A percentile compares a stretch with the other conserved stretches of the same genome.
Evolutionary conservation across 768 basidiomycete species (phyloP).

Genomic region (Sporobolomyces phaffii): DNA sequence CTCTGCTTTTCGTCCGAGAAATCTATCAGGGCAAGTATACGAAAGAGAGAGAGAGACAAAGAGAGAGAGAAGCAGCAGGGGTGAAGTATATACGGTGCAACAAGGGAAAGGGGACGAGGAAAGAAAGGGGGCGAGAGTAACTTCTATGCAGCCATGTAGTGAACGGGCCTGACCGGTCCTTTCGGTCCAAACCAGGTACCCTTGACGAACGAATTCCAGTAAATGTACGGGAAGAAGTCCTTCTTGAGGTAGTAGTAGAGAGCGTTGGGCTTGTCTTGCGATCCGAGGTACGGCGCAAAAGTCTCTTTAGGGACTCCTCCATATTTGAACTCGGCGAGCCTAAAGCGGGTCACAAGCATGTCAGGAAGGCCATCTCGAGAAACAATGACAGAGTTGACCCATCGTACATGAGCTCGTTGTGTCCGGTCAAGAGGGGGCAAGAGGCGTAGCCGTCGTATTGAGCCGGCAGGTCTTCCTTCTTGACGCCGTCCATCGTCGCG

Average conservation of each 20-base stretch:
- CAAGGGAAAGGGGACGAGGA: too few species aligned
- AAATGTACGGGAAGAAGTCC: constrained; percentile 63
- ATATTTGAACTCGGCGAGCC: constrained; percentile 89
- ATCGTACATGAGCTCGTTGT: constrained; percentile 50
- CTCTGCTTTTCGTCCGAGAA: too few species aligned
- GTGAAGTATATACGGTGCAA: too few species aligned
- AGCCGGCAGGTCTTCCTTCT: constrained; percentile 56
- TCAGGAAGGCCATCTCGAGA: not conserved
- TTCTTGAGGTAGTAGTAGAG: constrained; percentile 84
- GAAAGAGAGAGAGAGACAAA: too few species aligned
- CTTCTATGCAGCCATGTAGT: constrained; percentile 18
- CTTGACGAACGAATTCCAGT: constrained; percentile 60
- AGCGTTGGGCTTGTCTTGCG: constrained; percentile 47
- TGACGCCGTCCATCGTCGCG: constrained; percentile 61
- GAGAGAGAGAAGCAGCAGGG: too few species aligned
- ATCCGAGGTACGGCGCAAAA: constrained; percentile 59
- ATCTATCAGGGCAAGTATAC: too few species aligned
- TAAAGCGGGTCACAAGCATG: not conserved
- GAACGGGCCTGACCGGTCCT: constrained; percentile 13
- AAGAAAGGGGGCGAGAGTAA: not conserved
- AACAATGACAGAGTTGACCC: not conserved
- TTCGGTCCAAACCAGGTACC: constrained; percentile 32
- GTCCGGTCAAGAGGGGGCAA: constrained; percentile 51
- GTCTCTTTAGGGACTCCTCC: constrained; percentile 80
- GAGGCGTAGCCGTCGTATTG: constrained; percentile 68